phyloP scores from a whole-genome alignment of 2,329 filamentous ascomycete genomes.

The Calonectria multiphialidica region DNA sequence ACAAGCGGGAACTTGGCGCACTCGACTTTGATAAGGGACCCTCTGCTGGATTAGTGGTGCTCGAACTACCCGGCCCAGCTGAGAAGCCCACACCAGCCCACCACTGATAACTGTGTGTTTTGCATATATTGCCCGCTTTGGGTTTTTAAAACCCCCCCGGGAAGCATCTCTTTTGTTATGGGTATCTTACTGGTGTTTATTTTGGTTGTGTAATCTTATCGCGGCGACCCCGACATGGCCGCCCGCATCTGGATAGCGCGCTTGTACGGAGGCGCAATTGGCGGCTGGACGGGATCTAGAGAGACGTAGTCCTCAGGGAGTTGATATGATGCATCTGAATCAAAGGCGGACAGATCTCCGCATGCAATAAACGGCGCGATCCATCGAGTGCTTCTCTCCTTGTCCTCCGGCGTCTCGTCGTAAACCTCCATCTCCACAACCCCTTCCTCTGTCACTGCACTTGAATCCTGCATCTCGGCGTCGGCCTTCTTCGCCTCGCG shows the following conservation, averaged over 20 bases:
- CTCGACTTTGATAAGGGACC: constrained; percentile 57
- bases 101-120: constrained; percentile 35
- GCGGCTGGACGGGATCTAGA: constrained; percentile 92
- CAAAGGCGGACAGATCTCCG: constrained; percentile 93
- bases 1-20: constrained; percentile 60
- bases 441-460: constrained; percentile 45
- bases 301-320: constrained; percentile 88
- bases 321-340: constrained; percentile 94
- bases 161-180: constrained; percentile 6
- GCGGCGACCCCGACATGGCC: constrained; percentile 48
- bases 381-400: constrained; percentile 71
- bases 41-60: constrained; percentile 53
- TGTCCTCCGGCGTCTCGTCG: constrained; percentile 51
- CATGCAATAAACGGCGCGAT: constrained; percentile 98
- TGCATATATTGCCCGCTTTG: background rate
- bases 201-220: constrained; percentile 34
- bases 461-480: constrained; percentile 59
- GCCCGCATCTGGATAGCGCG: constrained; percentile 81
- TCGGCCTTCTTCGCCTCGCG: constrained; percentile 54
- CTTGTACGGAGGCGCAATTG: constrained; percentile 95
- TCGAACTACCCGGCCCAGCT: constrained; percentile 55
- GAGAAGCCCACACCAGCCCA: constrained; percentile 50
- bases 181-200: constrained; percentile 23
- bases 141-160: background rate
- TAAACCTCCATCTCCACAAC: constrained; percentile 65